phyloP scores from a whole-genome alignment of 768 basidiomycete genomes.

The Phanerodontia chrysosporium region DNA sequence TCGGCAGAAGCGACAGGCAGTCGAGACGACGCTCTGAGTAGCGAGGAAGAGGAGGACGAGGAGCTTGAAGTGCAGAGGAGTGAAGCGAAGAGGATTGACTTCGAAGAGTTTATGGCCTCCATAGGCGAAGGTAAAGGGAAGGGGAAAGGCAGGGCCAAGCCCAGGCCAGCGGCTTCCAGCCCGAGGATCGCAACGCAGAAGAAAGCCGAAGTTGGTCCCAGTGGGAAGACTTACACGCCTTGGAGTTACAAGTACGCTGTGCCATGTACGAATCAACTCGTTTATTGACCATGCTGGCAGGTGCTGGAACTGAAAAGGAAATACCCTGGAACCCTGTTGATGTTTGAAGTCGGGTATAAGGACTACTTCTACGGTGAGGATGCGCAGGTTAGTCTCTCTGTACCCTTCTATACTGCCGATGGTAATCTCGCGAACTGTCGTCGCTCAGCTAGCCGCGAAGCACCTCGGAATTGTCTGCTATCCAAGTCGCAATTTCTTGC shows the following conservation, averaged over 20 bases:
- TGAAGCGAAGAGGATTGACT: background rate
- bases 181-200: conserved; percentile 28
- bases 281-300: background rate
- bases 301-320: conserved; percentile 51
- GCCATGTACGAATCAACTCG: background rate
- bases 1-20: conserved; percentile 16
- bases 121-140: conserved; percentile 30
- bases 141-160: conserved; percentile 17
- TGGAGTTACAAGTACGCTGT: conserved; percentile 63
- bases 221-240: conserved; percentile 71
- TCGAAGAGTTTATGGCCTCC: conserved; percentile 39
- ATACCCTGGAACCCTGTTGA: conserved; percentile 61
- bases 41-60: conserved; percentile 22
- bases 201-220: conserved; percentile 52
- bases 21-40: background rate
- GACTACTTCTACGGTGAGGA: conserved; percentile 82
- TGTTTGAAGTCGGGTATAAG: conserved; percentile 85
- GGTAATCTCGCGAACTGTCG: background rate
- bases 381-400: conserved; percentile 50
- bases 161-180: background rate
- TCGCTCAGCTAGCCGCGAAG: conserved; percentile 58
- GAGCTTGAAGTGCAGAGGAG: background rate
- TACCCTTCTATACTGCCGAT: background rate
- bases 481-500: conserved; percentile 64
- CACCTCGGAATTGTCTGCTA: conserved; percentile 79